A percentile compares a stretch with the other conserved stretches of the same genome.
Evolutionary conservation across 345 rosid genomes (phyloP).

Genomic region (Gossypium mustelinum): DNA sequence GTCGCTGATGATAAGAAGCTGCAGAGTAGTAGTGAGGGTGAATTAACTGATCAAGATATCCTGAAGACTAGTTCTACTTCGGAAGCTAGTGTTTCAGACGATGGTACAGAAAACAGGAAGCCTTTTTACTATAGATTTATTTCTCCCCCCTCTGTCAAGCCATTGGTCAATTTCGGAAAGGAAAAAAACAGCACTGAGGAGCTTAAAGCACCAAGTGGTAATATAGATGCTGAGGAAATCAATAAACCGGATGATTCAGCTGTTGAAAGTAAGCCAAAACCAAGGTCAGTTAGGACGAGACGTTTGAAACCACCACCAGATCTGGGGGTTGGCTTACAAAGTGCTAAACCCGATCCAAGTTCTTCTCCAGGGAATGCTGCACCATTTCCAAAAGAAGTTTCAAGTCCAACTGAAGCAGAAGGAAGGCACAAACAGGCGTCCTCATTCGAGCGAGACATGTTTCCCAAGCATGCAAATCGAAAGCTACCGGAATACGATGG

Average conservation of each 20-base stretch:
- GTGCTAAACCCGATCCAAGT: conserved; percentile 24
- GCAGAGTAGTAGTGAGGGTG: conserved; percentile 29
- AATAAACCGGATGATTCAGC: conserved; percentile 22
- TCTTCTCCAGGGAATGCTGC: conserved; percentile 23
- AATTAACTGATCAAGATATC: conserved; percentile 25
- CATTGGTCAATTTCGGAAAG: conserved; percentile 16
- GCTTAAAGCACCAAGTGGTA: conserved; percentile 17
- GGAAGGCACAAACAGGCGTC: conserved; percentile 27
- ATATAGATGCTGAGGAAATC: conserved; percentile 14
- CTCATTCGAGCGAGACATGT: conserved; percentile 31
- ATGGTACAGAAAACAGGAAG: conserved; percentile 36
- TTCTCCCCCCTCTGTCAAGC: conserved; percentile 49
- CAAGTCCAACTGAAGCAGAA: not conserved
- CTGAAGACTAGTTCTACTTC: conserved; percentile 43
- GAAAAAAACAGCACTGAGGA: conserved; percentile 31
- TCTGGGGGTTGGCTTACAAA: conserved; percentile 4
- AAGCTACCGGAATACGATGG: conserved; percentile 59
- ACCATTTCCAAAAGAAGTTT: conserved; percentile 11
- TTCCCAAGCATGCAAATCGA: conserved; percentile 38
- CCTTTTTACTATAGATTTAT: conserved; percentile 34
- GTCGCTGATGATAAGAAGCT: too few species aligned
- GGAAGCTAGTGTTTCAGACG: conserved; percentile 37
- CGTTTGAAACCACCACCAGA: conserved; percentile 32
- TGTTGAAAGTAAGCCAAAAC: conserved; percentile 42
- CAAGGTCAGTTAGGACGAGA: conserved; percentile 61